Evolutionary conservation across 2,329 filamentous ascomycete species (phyloP).

Genomic region (Cladorrhinum sp.): DNA sequence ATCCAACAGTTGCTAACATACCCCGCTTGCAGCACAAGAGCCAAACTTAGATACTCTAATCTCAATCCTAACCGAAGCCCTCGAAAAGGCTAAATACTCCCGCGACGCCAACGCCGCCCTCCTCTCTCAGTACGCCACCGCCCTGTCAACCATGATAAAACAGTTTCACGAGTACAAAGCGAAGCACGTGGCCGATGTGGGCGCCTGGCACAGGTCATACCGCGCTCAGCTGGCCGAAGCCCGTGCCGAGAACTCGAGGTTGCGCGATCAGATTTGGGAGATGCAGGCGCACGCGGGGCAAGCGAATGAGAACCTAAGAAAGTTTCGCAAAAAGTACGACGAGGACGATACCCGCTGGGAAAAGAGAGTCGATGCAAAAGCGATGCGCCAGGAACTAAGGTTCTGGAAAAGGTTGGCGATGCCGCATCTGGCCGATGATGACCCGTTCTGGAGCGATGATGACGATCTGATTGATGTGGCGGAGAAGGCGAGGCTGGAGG

Average conservation of each 20-base stretch:
- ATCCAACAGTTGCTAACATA: background rate
- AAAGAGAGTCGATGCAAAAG: conserved; percentile 50
- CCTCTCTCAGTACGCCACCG: conserved; percentile 56
- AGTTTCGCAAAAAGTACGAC: conserved; percentile 55
- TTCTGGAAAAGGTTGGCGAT: conserved; percentile 68
- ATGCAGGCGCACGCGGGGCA: conserved; percentile 60
- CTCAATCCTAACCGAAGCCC: conserved; percentile 58
- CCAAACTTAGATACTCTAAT: conserved; percentile 60
- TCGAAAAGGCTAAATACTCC: conserved; percentile 59
- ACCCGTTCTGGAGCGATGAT: conserved; percentile 62
- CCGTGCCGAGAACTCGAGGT: conserved; percentile 59
- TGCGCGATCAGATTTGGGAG: conserved; percentile 65
- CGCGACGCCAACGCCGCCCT: conserved; percentile 60
- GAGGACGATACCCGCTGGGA: conserved; percentile 55
- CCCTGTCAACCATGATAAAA: conserved; percentile 56
- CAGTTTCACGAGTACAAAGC: conserved; percentile 66
- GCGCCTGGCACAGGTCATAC: conserved; percentile 65
- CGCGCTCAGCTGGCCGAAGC: conserved; percentile 63
- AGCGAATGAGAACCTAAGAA: conserved; percentile 56
- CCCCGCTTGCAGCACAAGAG: conserved; percentile 47
- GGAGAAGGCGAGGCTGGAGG: conserved; percentile 55
- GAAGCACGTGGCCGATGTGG: conserved; percentile 59
- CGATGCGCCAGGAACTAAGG: conserved; percentile 56
- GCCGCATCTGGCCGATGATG: conserved; percentile 57
- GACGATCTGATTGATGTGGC: conserved; percentile 61